Percentiles rank a stretch among this genome's conserved stretches.
phyloP scores from a whole-genome alignment of 768 basidiomycete genomes.

The Myochromella boudieri region DNA sequence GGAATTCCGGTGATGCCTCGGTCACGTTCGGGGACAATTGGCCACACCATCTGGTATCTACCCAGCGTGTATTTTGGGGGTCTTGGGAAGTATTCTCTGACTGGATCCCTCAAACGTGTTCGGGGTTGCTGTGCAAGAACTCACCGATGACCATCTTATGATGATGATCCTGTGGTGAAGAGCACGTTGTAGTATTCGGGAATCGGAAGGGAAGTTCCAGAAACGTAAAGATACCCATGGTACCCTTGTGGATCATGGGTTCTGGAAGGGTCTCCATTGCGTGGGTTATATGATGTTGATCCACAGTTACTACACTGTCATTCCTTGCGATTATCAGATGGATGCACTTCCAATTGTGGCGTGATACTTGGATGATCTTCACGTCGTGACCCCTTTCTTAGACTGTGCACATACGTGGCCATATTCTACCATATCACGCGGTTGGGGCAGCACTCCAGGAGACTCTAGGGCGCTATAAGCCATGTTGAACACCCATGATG shows the following conservation, averaged over 20 bases:
- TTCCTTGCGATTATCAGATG: constrained; percentile 1
- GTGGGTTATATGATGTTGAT: constrained; percentile 6
- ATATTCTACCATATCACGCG: background rate
- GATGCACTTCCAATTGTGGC: constrained; percentile 4
- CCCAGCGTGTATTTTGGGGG: background rate
- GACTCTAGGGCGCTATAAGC: too few relatives aligned
- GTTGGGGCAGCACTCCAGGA: background rate
- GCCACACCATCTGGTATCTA: background rate
- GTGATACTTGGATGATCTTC: constrained; percentile 1
- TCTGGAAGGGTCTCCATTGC: constrained; percentile 4
- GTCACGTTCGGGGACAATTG: constrained; percentile 10
- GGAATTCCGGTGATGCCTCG: constrained; percentile 3
- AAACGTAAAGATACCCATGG: constrained; percentile 12
- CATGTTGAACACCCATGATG: background rate
- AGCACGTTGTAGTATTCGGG: constrained; percentile 8
- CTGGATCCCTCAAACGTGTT: constrained; percentile 2
- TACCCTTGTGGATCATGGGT: constrained; percentile 12
- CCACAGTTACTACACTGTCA: background rate
- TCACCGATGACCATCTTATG: constrained; percentile 3
- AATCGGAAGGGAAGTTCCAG: constrained; percentile 11
- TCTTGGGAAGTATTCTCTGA: constrained; percentile 3
- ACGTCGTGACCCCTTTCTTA: background rate
- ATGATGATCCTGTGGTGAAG: constrained; percentile 9
- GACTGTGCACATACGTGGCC: background rate
- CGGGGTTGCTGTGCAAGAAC: constrained; percentile 3